A percentile compares a stretch with the other conserved stretches of the same genome.
phyloP scores from a whole-genome alignment of 2,329 filamentous ascomycete genomes.

The Fusarium sp. region DNA sequence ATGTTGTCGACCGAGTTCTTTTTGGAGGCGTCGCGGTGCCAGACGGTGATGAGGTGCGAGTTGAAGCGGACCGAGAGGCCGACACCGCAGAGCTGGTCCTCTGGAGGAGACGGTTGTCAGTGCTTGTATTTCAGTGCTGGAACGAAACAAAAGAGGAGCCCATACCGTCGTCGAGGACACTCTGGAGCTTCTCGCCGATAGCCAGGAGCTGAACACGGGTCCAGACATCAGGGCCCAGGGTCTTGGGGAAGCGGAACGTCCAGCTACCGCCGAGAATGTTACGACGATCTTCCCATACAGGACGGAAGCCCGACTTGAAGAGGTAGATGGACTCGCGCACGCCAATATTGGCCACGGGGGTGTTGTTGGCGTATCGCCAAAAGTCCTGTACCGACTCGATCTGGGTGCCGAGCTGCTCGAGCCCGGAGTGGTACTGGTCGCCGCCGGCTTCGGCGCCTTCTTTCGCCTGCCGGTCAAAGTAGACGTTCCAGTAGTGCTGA shows the following conservation, averaged over 20 bases:
- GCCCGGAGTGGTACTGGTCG: conserved; percentile 62
- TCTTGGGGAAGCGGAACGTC: conserved; percentile 91
- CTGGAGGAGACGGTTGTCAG: conserved; percentile 55
- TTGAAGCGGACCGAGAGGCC: conserved; percentile 90
- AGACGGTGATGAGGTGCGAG: conserved; percentile 87
- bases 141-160: neutral
- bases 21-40: conserved; percentile 90
- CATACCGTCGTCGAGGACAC: conserved; percentile 75
- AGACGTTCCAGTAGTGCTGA: conserved; percentile 83
- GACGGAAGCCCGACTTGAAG: conserved; percentile 81
- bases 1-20: conserved; percentile 81
- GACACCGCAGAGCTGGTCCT: conserved; percentile 89
- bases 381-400: conserved; percentile 88
- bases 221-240: conserved; percentile 78
- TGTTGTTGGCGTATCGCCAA: conserved; percentile 85
- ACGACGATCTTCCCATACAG: conserved; percentile 86
- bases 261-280: conserved; percentile 88
- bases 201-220: conserved; percentile 83
- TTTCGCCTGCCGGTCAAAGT: conserved; percentile 67
- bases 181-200: conserved; percentile 83
- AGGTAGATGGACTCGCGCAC: conserved; percentile 82
- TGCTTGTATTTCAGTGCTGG: neutral
- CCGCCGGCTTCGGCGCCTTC: conserved; percentile 53
- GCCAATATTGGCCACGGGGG: conserved; percentile 78
- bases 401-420: conserved; percentile 71